phyloP scores from a whole-genome alignment of 345 rosid genomes.

The Linum trigynum region DNA sequence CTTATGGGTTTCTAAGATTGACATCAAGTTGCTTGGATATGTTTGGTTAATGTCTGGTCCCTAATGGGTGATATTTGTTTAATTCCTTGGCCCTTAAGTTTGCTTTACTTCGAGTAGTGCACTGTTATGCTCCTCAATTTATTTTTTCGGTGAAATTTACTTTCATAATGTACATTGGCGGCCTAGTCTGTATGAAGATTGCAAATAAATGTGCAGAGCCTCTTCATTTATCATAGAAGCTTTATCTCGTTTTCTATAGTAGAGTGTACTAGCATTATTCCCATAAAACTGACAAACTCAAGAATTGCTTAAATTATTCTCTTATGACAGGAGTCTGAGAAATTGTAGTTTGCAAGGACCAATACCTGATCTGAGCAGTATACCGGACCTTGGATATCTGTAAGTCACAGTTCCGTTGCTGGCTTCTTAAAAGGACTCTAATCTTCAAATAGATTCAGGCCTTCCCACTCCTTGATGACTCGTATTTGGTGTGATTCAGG shows the following conservation, averaged over 20 bases:
- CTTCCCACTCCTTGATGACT: neutral
- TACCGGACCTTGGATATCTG: slow-evolving; percentile 75
- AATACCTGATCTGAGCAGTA: slow-evolving; percentile 75
- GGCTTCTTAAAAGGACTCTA: neutral
- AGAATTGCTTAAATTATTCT: neutral
- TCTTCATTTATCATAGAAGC: slow-evolving; percentile 4
- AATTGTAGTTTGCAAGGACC: slow-evolving; percentile 82
- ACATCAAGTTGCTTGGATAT: neutral
- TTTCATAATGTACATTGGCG: neutral
- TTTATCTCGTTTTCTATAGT: slow-evolving; percentile 1
- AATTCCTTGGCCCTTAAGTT: no score
- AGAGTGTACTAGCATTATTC: neutral
- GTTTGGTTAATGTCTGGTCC: neutral
- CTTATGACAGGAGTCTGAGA: slow-evolving; percentile 63
- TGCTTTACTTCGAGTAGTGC: no score
- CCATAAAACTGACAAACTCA: neutral
- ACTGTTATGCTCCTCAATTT: no score
- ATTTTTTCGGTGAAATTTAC: no score
- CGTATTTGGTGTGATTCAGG: slow-evolving; percentile 30
- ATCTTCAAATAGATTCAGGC: neutral
- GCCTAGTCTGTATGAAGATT: no score
- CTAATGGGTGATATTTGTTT: neutral
- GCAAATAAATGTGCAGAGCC: neutral
- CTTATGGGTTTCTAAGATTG: neutral
- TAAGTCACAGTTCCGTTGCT: slow-evolving; percentile 26